Evolutionary conservation across 2,329 filamentous ascomycete species (phyloP), one percentile per base, ranked within the genome.

Genomic region (Talaromyces amestolkiae): DNA sequence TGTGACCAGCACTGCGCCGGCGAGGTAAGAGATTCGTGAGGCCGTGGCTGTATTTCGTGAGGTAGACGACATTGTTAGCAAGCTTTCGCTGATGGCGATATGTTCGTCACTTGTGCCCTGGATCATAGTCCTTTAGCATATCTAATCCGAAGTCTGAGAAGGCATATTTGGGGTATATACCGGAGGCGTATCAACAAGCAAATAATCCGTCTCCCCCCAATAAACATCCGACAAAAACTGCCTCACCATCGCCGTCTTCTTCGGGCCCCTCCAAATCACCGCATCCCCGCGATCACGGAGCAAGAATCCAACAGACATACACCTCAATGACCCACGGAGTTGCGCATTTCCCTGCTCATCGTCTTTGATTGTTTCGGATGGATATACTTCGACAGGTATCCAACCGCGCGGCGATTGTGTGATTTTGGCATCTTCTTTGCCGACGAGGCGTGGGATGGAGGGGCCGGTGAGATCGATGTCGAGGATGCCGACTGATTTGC

Each of bases 201-300:
- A 84, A 74, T 92, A 98, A 76, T 98, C 94, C n/a, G 92, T 87
- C 27, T 89, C 86, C 0, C 83, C 86, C 95, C 95, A 98, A 35
- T 92, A 84, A 4, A 97, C 93, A 74, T 97, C 93, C 1, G 91
- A 90, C 33, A 99, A 83, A 75, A 99, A 99, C 77, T 99, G 95
- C 47, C 93, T 88, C 66, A 99, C 92, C 95, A 99, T 99, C 60
- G 95, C 95, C 4, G 95, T 99, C 82, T 99, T 99, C 80, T 99
- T 99, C 2, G 95, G 95, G 0, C 95, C 95, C 62, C 95, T 87
- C 95, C 95, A 99, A 45, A 99, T 95, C 0, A 99, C 93, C 0
- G 95, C 94, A 72, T 97, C 93, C 68, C 91, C 91, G 71, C 94
- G 84, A 67, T 88, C 87, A 3, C 89, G 88, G 6, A 99, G 85